Conservation (phyloP, 2,329 filamentous ascomycete genomes). For the Pseudocercospora cruenta region DNA sequence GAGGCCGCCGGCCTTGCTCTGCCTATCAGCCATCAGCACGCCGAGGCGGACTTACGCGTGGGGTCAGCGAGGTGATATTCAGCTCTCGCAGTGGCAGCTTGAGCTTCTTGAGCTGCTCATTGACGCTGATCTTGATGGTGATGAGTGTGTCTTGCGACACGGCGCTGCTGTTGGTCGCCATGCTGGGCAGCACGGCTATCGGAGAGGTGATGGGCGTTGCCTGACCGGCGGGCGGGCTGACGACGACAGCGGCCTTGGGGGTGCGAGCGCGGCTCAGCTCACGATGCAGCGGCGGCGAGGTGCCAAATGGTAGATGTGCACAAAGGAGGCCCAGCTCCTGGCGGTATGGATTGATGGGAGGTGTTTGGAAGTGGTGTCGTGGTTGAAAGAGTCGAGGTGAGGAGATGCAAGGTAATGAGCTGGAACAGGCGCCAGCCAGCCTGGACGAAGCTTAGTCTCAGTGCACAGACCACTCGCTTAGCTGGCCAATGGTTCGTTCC, state of each 20-base stretch:
- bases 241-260: constrained; percentile 4
- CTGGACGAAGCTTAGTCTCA: neutral
- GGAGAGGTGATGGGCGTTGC: constrained; percentile 16
- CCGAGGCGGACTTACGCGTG: constrained; percentile 3
- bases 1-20: neutral
- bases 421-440: neutral
- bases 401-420: neutral
- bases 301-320: neutral
- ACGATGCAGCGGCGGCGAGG: neutral
- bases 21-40: neutral
- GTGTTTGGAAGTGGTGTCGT: neutral
- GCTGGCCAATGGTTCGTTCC: too few relatives aligned
- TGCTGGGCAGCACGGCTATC: constrained; percentile 31
- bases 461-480: neutral
- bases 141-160: constrained; percentile 72
- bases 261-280: constrained; percentile 8
- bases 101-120: constrained; percentile 77
- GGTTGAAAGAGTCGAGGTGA: neutral
- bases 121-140: constrained; percentile 81
- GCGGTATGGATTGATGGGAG: neutral
- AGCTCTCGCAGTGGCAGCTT: constrained; percentile 90
- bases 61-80: neutral
- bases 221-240: constrained; percentile 4
- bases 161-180: constrained; percentile 46
- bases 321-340: constrained; percentile 14